phyloP scores from a whole-genome alignment of 1,139 yeast species.

The Lodderomyces oxycetoniae region DNA sequence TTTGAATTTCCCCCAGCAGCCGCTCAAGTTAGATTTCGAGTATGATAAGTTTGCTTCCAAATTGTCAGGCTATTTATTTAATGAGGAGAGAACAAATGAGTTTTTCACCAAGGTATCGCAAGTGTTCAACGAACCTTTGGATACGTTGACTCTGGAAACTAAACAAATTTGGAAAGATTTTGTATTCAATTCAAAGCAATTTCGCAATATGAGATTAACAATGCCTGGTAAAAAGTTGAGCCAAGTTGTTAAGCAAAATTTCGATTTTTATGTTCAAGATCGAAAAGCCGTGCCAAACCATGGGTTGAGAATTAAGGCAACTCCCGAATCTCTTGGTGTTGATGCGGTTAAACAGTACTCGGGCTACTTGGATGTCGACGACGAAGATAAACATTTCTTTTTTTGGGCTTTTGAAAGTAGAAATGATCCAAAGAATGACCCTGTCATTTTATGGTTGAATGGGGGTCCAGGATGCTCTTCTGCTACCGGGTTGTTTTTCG shows the following conservation, averaged over 20 bases:
- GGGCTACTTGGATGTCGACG: conserved; percentile 82
- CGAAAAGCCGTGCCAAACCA: conserved; percentile 49
- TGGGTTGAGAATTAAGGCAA: conserved; percentile 56
- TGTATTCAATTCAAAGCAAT: conserved; percentile 35
- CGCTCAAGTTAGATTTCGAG: conserved; percentile 21
- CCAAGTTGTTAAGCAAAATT: conserved; percentile 28
- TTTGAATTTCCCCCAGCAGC: conserved; percentile 23
- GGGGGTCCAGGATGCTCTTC: conserved; percentile 48
- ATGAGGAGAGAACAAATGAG: conserved; percentile 23
- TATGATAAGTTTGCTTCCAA: conserved; percentile 15
- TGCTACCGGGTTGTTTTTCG: conserved; percentile 40
- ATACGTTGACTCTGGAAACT: conserved; percentile 44
- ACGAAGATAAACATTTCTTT: conserved; percentile 71
- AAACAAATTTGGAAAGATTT: conserved; percentile 57
- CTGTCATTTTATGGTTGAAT: conserved; percentile 42
- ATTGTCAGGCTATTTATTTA: conserved; percentile 13
- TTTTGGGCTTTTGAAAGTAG: conserved; percentile 44
- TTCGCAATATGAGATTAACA: conserved; percentile 38
- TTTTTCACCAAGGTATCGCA: conserved; percentile 17
- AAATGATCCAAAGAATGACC: conserved; percentile 43
- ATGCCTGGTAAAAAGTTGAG: conserved; percentile 43
- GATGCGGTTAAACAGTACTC: conserved; percentile 79
- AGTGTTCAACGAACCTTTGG: conserved; percentile 44
- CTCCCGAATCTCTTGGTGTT: conserved; percentile 61
- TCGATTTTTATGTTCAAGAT: conserved; percentile 53